Evolutionary conservation across 345 rosid species (phyloP), one percentile per base, ranked within the genome.

Genomic region (Atalantia buxifolia): DNA sequence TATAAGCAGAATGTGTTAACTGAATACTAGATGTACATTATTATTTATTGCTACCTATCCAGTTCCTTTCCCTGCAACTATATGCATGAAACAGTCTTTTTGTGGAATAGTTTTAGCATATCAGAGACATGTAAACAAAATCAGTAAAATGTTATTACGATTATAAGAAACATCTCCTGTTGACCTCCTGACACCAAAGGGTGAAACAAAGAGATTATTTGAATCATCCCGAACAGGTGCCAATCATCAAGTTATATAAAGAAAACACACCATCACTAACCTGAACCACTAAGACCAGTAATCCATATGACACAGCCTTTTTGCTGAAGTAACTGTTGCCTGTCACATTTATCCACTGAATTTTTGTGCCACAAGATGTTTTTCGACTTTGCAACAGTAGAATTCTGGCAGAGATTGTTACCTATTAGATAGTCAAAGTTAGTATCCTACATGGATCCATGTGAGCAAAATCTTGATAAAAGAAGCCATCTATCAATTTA

Each of bases 251-350:
- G 50, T 76, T 42, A 56, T 56, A 10, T 22, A 48, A 48, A 19
- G 45, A 64, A 63, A 30, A 66, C 63, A 35, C 4, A 8, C 35
- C 62, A 61, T 50, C 13, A 50, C 89, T 79, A 83, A 93, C 95
- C 95, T 90, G 95, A 93, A 83, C 94, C 97, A 75, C 95, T 90
- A 50, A 93, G 92, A 72, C 97, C 95, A 4, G 94, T 93, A 72
- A 91, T 84, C 97, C 97, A 93, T 48, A 91, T 83, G 53, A 91
- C 92, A 66, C 95, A 93, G 28, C 95, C 97, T 59, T 88, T 93
- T 76, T 93, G 97, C 76, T 88, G 83, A 79, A 91, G 86, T 78
- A 93, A 78, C 27, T 83, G 79, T 74, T 91, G 86, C 64, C 97
- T 89, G 33, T 87, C 89, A 67, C 75, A 61, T 83, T 88, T 91